These are phyloP conservation scores for Coprinellus micaceus DNA, from an alignment of 768 basidiomycete genomes.

Conservation along the genomic window DNA sequence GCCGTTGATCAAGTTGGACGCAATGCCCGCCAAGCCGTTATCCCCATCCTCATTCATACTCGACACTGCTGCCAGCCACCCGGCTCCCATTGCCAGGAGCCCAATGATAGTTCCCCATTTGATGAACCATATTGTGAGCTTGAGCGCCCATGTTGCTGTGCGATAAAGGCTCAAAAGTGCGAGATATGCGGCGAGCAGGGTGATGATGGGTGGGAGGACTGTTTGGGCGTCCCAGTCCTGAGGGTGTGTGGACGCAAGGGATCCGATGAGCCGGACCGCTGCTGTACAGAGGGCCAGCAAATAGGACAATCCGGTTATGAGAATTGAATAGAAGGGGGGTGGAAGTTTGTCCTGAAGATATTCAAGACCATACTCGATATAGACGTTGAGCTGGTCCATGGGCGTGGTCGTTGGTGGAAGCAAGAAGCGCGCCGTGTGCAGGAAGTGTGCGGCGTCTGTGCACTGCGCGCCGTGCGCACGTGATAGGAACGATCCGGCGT, in stretches of 20 bases:
- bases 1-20: constrained; percentile 22
- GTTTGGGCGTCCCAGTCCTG: constrained; percentile 65
- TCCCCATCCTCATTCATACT: not conserved
- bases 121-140: constrained; percentile 61
- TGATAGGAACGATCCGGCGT: not conserved
- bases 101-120: constrained; percentile 73
- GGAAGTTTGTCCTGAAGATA: constrained; percentile 56
- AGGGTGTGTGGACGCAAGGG: constrained; percentile 49
- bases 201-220: constrained; percentile 71
- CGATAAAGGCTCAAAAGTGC: constrained; percentile 76
- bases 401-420: not conserved
- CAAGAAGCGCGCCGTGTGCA: too few relatives aligned
- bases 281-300: constrained; percentile 47
- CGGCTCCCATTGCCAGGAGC: constrained; percentile 47
- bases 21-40: not conserved
- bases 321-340: constrained; percentile 47
- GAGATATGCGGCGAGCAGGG: constrained; percentile 67
- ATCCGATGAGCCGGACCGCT: constrained; percentile 42
- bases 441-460: not conserved
- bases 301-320: constrained; percentile 51
- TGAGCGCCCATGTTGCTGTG: constrained; percentile 71
- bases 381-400: constrained; percentile 35
- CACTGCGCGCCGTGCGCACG: not conserved
- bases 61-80: constrained; percentile 39
- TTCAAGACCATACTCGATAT: constrained; percentile 52